Percentiles rank a stretch among this genome's conserved stretches.
Evolutionary conservation across 108 stramenopile genomes (phyloP).

Genomic region (Cyclostephanos invisitatus): DNA sequence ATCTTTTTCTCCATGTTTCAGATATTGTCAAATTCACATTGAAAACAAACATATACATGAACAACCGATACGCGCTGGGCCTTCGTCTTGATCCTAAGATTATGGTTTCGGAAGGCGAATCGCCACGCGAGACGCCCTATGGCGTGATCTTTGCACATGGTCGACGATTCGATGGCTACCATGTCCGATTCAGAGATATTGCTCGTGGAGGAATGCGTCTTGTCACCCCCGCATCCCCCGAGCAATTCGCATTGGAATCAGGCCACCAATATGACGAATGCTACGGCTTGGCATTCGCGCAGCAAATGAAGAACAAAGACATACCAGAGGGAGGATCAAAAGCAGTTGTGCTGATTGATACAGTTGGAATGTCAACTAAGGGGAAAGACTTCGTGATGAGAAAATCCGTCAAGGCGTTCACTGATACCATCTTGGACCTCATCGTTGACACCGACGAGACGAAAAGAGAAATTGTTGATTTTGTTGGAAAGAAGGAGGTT

Average conservation of each 20-base stretch:
- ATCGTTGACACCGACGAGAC: slow-evolving; percentile 93
- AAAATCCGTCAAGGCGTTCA: slow-evolving; percentile 95
- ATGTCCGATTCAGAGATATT: slow-evolving; percentile 97
- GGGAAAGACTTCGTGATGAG: slow-evolving; percentile 86
- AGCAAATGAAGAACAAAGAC: slow-evolving; percentile 98
- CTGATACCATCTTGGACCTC: slow-evolving; percentile 94
- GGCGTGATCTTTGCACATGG: slow-evolving; percentile 95
- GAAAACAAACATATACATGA: slow-evolving; percentile 94
- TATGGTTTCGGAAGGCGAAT: slow-evolving; percentile 64
- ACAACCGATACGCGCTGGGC: slow-evolving; percentile 91
- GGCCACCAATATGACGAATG: slow-evolving; percentile 95
- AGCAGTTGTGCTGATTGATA: slow-evolving; percentile 91
- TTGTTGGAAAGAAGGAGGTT: slow-evolving; percentile 87
- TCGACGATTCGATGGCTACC: slow-evolving; percentile 96
- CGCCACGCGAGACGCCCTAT: slow-evolving; percentile 67
- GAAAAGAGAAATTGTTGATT: slow-evolving; percentile 80
- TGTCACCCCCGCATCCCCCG: slow-evolving; percentile 89
- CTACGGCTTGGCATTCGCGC: slow-evolving; percentile 92
- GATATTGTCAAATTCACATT: slow-evolving; percentile 83
- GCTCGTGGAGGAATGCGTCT: slow-evolving; percentile 94
- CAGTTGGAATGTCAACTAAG: slow-evolving; percentile 56
- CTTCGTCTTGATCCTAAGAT: slow-evolving; percentile 90
- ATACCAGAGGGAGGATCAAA: slow-evolving; percentile 99
- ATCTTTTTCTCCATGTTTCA: slow-evolving; percentile 3
- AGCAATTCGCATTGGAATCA: slow-evolving; percentile 90